phyloP scores from a whole-genome alignment of 495 filamentous ascomycete species.

The Penicillium daleae region DNA sequence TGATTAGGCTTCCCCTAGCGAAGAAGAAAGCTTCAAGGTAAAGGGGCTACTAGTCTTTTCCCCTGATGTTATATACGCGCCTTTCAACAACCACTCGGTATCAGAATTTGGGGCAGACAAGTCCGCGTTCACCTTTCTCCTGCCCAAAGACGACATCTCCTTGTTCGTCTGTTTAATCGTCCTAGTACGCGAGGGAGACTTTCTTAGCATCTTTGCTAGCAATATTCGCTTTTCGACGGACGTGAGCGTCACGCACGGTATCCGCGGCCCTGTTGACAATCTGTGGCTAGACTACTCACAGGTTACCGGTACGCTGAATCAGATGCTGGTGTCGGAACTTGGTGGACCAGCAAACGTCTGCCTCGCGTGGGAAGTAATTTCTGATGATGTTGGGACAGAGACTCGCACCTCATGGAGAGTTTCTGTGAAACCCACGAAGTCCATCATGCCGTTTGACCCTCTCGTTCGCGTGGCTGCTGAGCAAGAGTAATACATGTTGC shows the following conservation, averaged over 20 bases:
- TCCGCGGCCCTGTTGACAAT: constrained; percentile 20
- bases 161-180: constrained; percentile 9
- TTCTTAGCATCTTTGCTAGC: constrained; percentile 22
- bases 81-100: constrained; percentile 3
- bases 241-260: constrained; percentile 4
- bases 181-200: constrained; percentile 13
- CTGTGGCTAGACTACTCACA: constrained; percentile 27
- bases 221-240: constrained; percentile 23
- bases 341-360: constrained; percentile 7
- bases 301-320: constrained; percentile 24
- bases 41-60: neutral
- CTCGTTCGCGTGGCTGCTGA: too few relatives aligned
- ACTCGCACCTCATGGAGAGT: too few relatives aligned
- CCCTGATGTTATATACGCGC: constrained; percentile 4
- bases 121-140: constrained; percentile 17
- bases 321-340: constrained; percentile 16
- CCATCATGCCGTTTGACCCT: too few relatives aligned
- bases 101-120: constrained; percentile 18
- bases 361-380: too few relatives aligned
- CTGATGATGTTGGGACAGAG: too few relatives aligned
- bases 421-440: too few relatives aligned
- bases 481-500: too few relatives aligned
- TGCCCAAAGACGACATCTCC: constrained; percentile 5
- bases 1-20: constrained; percentile 6
- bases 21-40: constrained; percentile 16